Evolutionary conservation across 116 monocot genomes (phyloP), one percentile per base, ranked within the genome.

Genomic region (Papilionanthe hybrid): DNA sequence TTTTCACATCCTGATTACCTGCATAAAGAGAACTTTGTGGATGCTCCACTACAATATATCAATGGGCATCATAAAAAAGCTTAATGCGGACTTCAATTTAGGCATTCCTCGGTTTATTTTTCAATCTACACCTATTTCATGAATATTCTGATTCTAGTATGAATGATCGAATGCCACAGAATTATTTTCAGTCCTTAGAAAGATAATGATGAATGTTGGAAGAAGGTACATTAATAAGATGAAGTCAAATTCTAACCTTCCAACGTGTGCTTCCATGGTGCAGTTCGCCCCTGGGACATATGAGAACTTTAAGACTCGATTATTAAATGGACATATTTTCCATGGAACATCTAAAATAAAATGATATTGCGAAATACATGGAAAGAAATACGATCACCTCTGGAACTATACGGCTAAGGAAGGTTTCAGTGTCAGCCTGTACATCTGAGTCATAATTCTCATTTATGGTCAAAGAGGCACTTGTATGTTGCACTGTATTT

Each of bases 371-470:
- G n/a, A 79, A 30, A 79, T 20, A 13, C 27, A 81, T 30, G 57
- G 41, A 42, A 83, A 44, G 7, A 63, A 57, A 60, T 60, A 9
- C 42, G 42, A 78, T 85, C 32, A 94, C 98, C 94, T 98, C 98
- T 50, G 98, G 94, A 80, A 98, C 94, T 74, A 98, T 90, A 30
- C 85, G 77, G 55, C 76, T 94, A 43, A 98, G 89, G 75, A 98
- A 98, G n/a, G 94, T 94, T 84, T 98, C 98, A 49, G 92, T 98
- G 77, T 98, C 98, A 85, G 68, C 84, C 79, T 92, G 98, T 80
- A 98, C 98, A 93, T 98, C 98, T 6, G 91, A 88, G 76, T 98
- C 98, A 65, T 98, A 94, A 78, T 98, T 98, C 86, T 98, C 98
- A 84, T 98, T 98, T 79, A 98, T 94, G 45, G 98, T 98, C 83